Evolutionary conservation across 1,139 yeast genomes (phyloP).

Genomic region (Suhomyces chickasaworum): DNA sequence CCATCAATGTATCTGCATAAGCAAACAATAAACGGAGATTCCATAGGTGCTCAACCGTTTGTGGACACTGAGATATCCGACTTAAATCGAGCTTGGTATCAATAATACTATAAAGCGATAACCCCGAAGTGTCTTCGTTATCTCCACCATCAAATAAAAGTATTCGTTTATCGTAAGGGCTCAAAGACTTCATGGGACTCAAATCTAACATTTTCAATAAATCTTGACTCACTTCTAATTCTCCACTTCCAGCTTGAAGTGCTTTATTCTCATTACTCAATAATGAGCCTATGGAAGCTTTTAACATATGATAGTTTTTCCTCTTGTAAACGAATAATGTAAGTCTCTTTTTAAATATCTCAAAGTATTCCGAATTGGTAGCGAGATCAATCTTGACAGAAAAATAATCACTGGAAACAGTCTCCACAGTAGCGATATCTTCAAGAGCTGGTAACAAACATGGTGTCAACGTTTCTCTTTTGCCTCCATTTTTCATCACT

Average conservation of each 20-base stretch:
- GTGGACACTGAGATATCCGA: conserved; percentile 47
- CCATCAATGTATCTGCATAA: conserved; percentile 51
- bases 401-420: conserved; percentile 48
- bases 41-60: conserved; percentile 60
- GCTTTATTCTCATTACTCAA: conserved; percentile 36
- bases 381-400: conserved; percentile 45
- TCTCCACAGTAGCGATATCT: conserved; percentile 44
- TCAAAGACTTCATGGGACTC: conserved; percentile 28
- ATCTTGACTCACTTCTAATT: conserved; percentile 29
- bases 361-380: conserved; percentile 38
- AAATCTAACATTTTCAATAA: conserved; percentile 27
- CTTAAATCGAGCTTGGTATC: conserved; percentile 60
- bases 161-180: conserved; percentile 38
- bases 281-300: conserved; percentile 39
- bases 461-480: conserved; percentile 51
- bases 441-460: conserved; percentile 66
- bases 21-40: conserved; percentile 65
- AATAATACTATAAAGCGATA: conserved; percentile 48
- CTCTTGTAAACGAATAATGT: conserved; percentile 55
- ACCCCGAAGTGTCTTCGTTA: conserved; percentile 21
- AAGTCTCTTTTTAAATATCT: conserved; percentile 46
- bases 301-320: conserved; percentile 43
- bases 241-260: conserved; percentile 35
- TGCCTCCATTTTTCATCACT: conserved; percentile 32
- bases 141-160: conserved; percentile 34